A percentile compares a stretch with the other conserved stretches of the same genome.
Evolutionary conservation across 2,329 filamentous ascomycete species (phyloP).

Genomic region (Exophiala calicioides): DNA sequence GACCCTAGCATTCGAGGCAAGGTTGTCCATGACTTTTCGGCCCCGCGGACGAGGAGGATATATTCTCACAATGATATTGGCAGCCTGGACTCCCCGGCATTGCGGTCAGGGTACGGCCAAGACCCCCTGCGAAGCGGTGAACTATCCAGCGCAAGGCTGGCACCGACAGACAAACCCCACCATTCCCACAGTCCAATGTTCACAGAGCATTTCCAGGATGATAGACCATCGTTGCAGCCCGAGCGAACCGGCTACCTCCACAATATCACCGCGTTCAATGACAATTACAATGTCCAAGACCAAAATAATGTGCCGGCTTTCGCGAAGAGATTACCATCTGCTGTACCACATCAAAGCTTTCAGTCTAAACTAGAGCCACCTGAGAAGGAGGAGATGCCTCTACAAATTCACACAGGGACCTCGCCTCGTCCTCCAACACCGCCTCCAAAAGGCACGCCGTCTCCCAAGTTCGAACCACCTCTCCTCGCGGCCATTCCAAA

Average conservation of each 20-base stretch:
- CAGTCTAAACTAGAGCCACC: neutral
- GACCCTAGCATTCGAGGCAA: conserved; percentile 65
- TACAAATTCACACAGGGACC: conserved; percentile 9
- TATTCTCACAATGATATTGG: conserved; percentile 34
- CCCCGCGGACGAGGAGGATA: conserved; percentile 53
- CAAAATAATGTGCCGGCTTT: conserved; percentile 43
- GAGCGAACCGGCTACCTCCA: conserved; percentile 47
- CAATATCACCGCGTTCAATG: conserved; percentile 40
- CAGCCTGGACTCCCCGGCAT: conserved; percentile 16
- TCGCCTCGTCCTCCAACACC: conserved; percentile 28
- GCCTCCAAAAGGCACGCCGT: conserved; percentile 26
- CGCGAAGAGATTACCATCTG: conserved; percentile 45
- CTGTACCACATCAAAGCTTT: conserved; percentile 16
- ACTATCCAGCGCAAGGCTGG: conserved; percentile 2
- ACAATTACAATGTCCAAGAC: conserved; percentile 34
- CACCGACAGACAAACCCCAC: conserved; percentile 12
- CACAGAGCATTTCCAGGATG: conserved; percentile 61
- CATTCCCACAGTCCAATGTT: conserved; percentile 58
- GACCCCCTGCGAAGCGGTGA: conserved; percentile 13
- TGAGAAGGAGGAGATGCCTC: conserved; percentile 12
- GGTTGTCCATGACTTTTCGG: conserved; percentile 66
- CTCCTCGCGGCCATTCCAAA: conserved; percentile 41
- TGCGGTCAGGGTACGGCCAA: conserved; percentile 13
- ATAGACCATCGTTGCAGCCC: conserved; percentile 41
- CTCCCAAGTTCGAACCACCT: conserved; percentile 26